Percentiles rank a stretch among this genome's conserved stretches.
Conservation (phyloP, 176 grass and related monocot genomes). For the Ensete glaucum region DNA sequence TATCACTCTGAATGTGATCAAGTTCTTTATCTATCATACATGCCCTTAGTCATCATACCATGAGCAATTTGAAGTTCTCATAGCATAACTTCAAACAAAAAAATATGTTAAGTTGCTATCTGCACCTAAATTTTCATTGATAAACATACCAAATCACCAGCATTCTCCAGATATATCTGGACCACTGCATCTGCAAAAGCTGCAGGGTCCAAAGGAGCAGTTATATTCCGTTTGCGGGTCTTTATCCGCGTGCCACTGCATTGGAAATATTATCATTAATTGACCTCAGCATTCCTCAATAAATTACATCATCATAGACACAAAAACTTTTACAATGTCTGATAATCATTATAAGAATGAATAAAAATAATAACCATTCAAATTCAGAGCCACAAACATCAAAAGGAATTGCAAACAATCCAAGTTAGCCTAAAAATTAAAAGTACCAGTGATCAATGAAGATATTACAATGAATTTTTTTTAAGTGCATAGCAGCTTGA, state of each 20-base stretch:
- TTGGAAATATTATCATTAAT: constrained; percentile 6
- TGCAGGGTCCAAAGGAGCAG: constrained; percentile 80
- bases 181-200: constrained; percentile 98
- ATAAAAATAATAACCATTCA: too few relatives aligned
- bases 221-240: constrained; percentile 96
- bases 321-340: not conserved
- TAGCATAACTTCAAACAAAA: not conserved
- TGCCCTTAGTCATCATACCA: too few relatives aligned
- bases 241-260: constrained; percentile 92
- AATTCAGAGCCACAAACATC: too few relatives aligned
- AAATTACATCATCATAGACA: not conserved
- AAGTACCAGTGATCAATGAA: too few relatives aligned
- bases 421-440: too few relatives aligned
- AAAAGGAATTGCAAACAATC: too few relatives aligned
- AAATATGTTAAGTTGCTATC: not conserved
- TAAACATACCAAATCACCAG: constrained; percentile 61
- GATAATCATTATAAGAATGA: too few relatives aligned
- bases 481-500: too few relatives aligned
- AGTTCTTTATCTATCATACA: too few relatives aligned
- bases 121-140: not conserved
- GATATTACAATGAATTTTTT: too few relatives aligned
- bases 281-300: not conserved
- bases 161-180: constrained; percentile 96
- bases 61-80: too few relatives aligned
- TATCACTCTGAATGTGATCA: too few relatives aligned